A percentile compares a stretch with the other conserved stretches of the same genome.
Conservation (phyloP, 2,329 filamentous ascomycete genomes). For the Calonectria naviculata region DNA sequence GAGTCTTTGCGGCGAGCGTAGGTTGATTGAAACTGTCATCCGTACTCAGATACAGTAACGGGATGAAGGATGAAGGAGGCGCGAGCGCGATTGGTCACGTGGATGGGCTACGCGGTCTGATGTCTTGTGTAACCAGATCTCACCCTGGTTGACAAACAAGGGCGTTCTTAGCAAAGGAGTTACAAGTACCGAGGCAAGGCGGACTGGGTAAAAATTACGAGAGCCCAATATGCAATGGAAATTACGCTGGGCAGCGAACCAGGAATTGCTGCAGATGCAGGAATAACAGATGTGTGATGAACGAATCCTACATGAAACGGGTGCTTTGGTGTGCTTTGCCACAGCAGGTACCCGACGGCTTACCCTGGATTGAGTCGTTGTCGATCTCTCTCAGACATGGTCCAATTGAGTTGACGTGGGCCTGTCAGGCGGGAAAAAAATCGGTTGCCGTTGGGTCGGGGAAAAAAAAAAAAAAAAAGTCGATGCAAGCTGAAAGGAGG, state of each 20-base stretch:
- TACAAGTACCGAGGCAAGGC: neutral
- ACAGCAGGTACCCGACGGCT: neutral
- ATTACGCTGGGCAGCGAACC: neutral
- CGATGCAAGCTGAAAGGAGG: constrained; percentile 3
- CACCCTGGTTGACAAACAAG: neutral
- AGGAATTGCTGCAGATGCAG: neutral
- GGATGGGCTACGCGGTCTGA: neutral
- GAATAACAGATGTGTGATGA: neutral
- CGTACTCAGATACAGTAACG: neutral
- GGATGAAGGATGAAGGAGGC: neutral
- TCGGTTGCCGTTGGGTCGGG: neutral
- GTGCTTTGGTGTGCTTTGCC: neutral
- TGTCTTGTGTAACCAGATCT: neutral
- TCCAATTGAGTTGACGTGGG: constrained; percentile 1
- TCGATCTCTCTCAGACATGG: neutral
- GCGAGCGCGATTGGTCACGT: neutral
- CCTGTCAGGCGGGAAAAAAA: constrained; percentile 11
- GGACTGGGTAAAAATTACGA: neutral
- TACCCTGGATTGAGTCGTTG: constrained; percentile 2
- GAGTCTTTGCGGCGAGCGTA: too few species aligned
- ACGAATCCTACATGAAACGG: neutral
- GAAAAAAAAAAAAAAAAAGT: neutral
- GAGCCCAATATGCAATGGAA: neutral
- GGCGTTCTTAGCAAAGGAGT: neutral
- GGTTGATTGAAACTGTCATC: neutral